Conservation (phyloP, 345 rosid species). For the Clarkia xantiana region DNA sequence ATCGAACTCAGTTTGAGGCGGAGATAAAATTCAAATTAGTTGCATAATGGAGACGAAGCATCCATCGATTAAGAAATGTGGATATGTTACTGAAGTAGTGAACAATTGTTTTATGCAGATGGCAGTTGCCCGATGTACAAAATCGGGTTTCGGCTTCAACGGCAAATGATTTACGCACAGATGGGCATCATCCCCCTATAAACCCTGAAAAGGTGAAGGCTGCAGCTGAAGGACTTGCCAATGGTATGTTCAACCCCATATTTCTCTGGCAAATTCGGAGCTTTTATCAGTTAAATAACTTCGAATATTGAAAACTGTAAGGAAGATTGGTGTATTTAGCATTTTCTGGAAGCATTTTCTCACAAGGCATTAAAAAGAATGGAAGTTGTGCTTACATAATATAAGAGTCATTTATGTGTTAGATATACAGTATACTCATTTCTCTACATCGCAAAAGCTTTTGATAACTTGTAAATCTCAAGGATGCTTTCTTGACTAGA, state of each 20-base stretch:
- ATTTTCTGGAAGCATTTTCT: no score
- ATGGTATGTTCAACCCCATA: slow-evolving; percentile 23
- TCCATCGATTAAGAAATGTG: neutral
- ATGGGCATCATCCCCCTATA: slow-evolving; percentile 29
- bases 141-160: slow-evolving; percentile 45
- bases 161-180: slow-evolving; percentile 63
- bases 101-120: slow-evolving; percentile 24
- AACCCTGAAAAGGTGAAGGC: slow-evolving; percentile 72
- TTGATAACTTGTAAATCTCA: no score
- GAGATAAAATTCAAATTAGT: no score
- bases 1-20: neutral
- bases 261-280: neutral
- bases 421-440: no score
- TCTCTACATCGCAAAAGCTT: no score
- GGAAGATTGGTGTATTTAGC: no score
- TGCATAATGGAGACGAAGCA: no score
- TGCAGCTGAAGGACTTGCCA: slow-evolving; percentile 72
- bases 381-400: no score
- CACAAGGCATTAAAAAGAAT: no score
- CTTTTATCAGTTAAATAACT: neutral
- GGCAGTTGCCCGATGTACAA: slow-evolving; percentile 50
- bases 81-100: neutral
- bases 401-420: no score
- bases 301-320: no score
- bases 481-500: no score